Evolutionary conservation across 345 rosid genomes (phyloP), one percentile per base, ranked within the genome.

Genomic region (Pistacia integerrima): DNA sequence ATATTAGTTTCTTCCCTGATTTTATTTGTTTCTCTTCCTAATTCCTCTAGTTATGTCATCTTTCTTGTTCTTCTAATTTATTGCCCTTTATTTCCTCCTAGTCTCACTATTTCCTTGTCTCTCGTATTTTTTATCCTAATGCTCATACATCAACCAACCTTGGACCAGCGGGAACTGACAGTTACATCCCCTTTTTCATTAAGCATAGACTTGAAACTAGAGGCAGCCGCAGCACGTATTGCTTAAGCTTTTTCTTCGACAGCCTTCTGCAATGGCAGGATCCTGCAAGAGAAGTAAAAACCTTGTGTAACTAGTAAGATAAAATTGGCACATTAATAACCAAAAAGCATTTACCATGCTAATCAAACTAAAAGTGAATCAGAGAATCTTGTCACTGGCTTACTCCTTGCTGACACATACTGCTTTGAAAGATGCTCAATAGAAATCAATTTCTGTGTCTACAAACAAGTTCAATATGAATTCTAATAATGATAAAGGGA

Each of bases 201-300:
- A 75, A 96, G 92, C 97, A 96, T 83, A 78, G 90, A 85, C 84
- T 92, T 96, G 82, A 93, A 93, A 84, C 91, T 81, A 55, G 92
- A 85, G 69, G 93, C 83, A 20, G 87, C 87, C 11, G 91, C 91
- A 41, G 89, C 87, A 61, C 93, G 97, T 64, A 84, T 74, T 78
- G 91, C 97, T 77, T 79, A 91, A 71, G 89, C 94, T 82, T 89
- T 96, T 76, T 90, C 92, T 75, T 89, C 90, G 75, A 90, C 92
- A 69, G 89, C 89, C 84, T 76, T 92, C 84, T 87, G 93, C 78
- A 96, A 81, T 74, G 89, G 85, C 72, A 88, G 82, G 72, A 96
- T 87, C 87, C 99, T 96, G 81, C 67, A 83, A 77, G 44, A 60
- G 58, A 82, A 80, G 54, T 66, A 80, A 49, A 72, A 58, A 22